Evolutionary conservation across 257 asterid species (phyloP).

Genomic region (Craterostigma plantagineum): DNA sequence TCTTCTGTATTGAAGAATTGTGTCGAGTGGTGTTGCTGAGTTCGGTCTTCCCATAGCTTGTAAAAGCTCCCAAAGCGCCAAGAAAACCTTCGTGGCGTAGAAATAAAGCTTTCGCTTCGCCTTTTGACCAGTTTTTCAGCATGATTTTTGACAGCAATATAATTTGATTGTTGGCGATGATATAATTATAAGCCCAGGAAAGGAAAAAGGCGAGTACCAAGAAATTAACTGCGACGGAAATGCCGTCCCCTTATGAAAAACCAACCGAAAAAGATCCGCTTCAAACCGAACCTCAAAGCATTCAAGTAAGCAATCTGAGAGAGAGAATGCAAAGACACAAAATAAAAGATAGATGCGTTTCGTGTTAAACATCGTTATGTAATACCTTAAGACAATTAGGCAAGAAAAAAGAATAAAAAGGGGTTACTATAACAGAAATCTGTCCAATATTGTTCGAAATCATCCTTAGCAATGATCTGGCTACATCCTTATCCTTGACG

Average conservation of each 20-base stretch:
- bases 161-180: too few relatives aligned
- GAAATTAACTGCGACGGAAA: constrained; percentile 80
- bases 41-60: constrained; percentile 2
- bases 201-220: constrained; percentile 19
- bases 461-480: constrained; percentile 6
- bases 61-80: constrained; percentile 9
- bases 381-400: too few relatives aligned
- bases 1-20: too few relatives aligned
- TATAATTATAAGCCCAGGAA: too few relatives aligned
- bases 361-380: background rate
- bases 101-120: constrained; percentile 11
- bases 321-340: too few relatives aligned
- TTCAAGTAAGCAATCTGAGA: constrained; percentile 9
- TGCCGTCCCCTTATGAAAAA: constrained; percentile 74
- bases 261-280: constrained; percentile 64
- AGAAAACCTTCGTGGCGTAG: constrained; percentile 10
- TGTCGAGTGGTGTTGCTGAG: too few relatives aligned
- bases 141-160: too few relatives aligned
- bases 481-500: constrained; percentile 35
- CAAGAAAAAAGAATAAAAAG: too few relatives aligned
- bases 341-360: too few relatives aligned
- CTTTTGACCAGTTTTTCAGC: constrained; percentile 2
- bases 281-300: background rate
- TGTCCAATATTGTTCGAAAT: constrained; percentile 7
- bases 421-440: background rate